Percentiles rank a stretch among this genome's conserved stretches.
Evolutionary conservation across 2,329 filamentous ascomycete genomes (phyloP).

Genomic region (Alternaria hordeiaustralica): DNA sequence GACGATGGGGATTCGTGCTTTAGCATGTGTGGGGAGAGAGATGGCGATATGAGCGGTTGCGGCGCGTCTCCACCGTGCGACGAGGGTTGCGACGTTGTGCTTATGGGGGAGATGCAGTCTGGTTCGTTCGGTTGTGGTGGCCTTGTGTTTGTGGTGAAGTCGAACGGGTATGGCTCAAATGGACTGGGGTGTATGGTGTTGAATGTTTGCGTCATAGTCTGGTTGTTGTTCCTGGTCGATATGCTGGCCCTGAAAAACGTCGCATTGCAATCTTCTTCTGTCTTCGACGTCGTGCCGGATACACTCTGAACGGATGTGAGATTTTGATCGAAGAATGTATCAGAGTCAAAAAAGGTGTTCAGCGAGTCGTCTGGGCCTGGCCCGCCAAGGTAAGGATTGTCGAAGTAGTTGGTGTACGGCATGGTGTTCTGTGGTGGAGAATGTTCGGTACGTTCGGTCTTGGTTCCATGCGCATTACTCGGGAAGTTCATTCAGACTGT

Average conservation of each 20-base stretch:
- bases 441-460: conserved; percentile 32
- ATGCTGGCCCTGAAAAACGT: conserved; percentile 23
- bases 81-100: conserved; percentile 35
- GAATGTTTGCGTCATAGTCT: conserved; percentile 20
- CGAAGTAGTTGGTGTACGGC: conserved; percentile 20
- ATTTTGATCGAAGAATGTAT: conserved; percentile 35
- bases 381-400: conserved; percentile 34
- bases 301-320: conserved; percentile 31
- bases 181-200: conserved; percentile 31
- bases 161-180: conserved; percentile 22
- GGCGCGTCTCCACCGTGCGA: conserved; percentile 43
- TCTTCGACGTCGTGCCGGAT: conserved; percentile 22
- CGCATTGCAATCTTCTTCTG: conserved; percentile 19
- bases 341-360: conserved; percentile 37
- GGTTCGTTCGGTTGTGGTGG: conserved; percentile 19
- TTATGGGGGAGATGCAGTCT: conserved; percentile 26
- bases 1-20: conserved; percentile 41
- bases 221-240: conserved; percentile 16
- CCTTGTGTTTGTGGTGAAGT: conserved; percentile 28
- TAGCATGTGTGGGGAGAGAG: conserved; percentile 34
- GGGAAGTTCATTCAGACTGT: conserved; percentile 30
- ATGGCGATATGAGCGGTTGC: conserved; percentile 29
- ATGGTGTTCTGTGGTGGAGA: conserved; percentile 24
- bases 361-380: conserved; percentile 31
- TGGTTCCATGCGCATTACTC: conserved; percentile 30